Evolutionary conservation across 2,329 filamentous ascomycete genomes (phyloP).

Genomic region (Claviceps humidiphila): DNA sequence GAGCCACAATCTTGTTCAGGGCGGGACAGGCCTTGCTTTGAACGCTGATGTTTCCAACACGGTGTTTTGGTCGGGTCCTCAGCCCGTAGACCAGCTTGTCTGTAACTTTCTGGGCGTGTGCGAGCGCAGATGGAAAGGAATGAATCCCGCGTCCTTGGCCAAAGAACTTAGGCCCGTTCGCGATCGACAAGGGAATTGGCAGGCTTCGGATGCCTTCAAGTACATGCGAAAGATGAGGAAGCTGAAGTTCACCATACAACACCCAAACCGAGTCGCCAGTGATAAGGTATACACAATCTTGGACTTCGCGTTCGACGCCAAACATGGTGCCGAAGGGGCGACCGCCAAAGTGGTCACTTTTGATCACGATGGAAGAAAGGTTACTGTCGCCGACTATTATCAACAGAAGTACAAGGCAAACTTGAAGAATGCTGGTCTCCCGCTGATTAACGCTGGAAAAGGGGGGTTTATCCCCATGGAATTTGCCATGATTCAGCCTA

Average conservation of each 20-base stretch:
- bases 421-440: constrained; percentile 34
- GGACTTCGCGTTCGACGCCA: constrained; percentile 33
- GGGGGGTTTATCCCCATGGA: constrained; percentile 49
- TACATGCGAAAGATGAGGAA: constrained; percentile 39
- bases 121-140: constrained; percentile 16
- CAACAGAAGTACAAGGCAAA: constrained; percentile 36
- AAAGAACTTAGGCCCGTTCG: constrained; percentile 23
- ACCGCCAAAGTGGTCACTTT: constrained; percentile 44
- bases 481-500: constrained; percentile 34
- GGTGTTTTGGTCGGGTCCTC: constrained; percentile 57
- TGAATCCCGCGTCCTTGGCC: constrained; percentile 14
- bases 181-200: constrained; percentile 12
- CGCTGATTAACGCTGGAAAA: constrained; percentile 43
- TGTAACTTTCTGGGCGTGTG: constrained; percentile 20
- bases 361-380: constrained; percentile 30
- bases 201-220: constrained; percentile 38
- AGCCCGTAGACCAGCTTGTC: constrained; percentile 25
- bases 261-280: constrained; percentile 31
- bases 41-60: constrained; percentile 90
- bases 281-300: constrained; percentile 39
- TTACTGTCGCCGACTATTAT: constrained; percentile 43
- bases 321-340: constrained; percentile 31
- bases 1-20: constrained; percentile 38
- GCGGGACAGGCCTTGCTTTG: constrained; percentile 54
- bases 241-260: constrained; percentile 42